Percentiles rank a stretch among this genome's conserved stretches.
Evolutionary conservation across 73 alveolate species (phyloP).

Genomic region (Stentor roeselii): DNA sequence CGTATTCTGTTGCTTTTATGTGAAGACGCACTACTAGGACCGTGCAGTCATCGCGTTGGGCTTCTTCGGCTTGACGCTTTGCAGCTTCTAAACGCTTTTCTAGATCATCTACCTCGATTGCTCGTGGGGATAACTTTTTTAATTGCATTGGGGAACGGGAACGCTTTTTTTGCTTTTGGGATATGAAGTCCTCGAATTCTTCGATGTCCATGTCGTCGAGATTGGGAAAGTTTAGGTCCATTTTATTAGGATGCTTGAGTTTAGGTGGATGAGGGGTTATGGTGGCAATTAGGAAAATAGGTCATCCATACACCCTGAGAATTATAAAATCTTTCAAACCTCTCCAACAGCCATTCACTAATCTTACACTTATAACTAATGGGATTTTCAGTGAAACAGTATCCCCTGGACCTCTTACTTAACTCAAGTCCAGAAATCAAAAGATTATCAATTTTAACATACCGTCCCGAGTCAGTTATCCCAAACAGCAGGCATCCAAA

Average conservation of each 20-base stretch:
- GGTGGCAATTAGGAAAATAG: too few relatives aligned
- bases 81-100: conserved; percentile 49
- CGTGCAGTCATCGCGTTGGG: conserved; percentile 93
- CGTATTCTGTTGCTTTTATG: conserved; percentile 84
- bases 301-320: too few relatives aligned
- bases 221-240: background rate
- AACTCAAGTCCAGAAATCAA: too few relatives aligned
- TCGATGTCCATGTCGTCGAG: conserved; percentile 26
- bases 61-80: conserved; percentile 79
- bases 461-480: too few relatives aligned
- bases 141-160: conserved; percentile 21
- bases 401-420: too few relatives aligned
- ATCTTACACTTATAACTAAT: too few relatives aligned
- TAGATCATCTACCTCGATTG: conserved; percentile 28
- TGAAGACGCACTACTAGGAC: conserved; percentile 82
- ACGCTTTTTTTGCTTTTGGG: conserved; percentile 29
- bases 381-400: too few relatives aligned
- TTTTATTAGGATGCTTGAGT: background rate
- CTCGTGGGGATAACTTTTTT: conserved; percentile 44
- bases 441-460: too few relatives aligned
- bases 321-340: too few relatives aligned
- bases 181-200: conserved; percentile 15
- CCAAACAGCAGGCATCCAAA: too few relatives aligned
- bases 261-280: background rate
- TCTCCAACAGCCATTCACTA: too few relatives aligned